Conservation (phyloP, 441 rosid species). For the Bruguiera hainesii region DNA sequence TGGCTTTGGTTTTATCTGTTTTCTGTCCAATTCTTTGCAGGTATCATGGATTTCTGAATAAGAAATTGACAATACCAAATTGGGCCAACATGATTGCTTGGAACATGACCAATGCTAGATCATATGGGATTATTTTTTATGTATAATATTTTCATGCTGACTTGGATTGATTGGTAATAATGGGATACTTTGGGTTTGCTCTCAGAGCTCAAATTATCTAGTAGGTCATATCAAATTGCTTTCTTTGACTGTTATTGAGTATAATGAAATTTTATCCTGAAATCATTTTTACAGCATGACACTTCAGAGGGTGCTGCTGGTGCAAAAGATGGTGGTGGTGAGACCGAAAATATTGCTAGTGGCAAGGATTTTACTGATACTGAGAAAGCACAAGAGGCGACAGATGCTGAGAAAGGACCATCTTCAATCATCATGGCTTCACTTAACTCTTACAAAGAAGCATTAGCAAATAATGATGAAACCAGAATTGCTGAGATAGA, state of each 20-base stretch:
- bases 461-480: constrained; percentile 60
- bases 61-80: background rate
- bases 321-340: constrained; percentile 36
- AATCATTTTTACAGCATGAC: constrained; percentile 50
- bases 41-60: background rate
- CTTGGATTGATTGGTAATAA: constrained; percentile 2
- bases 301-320: constrained; percentile 45
- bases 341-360: constrained; percentile 11
- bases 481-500: constrained; percentile 61
- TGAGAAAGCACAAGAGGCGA: constrained; percentile 42
- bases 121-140: background rate
- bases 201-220: background rate
- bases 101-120: background rate
- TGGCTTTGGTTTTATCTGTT: background rate
- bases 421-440: constrained; percentile 41
- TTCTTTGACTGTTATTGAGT: background rate
- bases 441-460: constrained; percentile 64
- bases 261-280: constrained; percentile 10
- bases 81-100: background rate
- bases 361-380: constrained; percentile 31
- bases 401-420: constrained; percentile 44
- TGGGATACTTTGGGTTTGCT: background rate
- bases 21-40: background rate
- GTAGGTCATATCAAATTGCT: background rate
- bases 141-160: background rate